Conservation (phyloP, 345 rosid genomes). For the Abelmoschus esculentus region DNA sequence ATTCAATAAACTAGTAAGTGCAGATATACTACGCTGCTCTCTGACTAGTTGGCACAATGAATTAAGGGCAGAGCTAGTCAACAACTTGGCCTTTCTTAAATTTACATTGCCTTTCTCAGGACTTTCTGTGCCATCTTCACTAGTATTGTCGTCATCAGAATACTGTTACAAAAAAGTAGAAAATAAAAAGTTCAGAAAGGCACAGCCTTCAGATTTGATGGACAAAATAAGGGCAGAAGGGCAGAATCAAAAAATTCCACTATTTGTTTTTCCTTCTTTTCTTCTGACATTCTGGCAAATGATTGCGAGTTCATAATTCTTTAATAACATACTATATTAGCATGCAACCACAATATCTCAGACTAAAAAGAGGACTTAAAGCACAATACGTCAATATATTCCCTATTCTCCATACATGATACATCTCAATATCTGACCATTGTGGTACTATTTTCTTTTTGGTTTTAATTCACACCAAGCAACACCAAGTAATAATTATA, state of each 20-base stretch:
- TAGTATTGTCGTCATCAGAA: conserved; percentile 39
- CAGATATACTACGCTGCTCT: conserved; percentile 49
- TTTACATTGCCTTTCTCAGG: conserved; percentile 27
- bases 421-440: neutral
- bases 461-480: neutral
- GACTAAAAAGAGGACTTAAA: neutral
- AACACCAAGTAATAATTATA: neutral
- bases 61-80: conserved; percentile 42
- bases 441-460: neutral
- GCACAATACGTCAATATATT: neutral
- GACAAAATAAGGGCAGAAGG: neutral
- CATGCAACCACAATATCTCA: neutral
- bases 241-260: neutral
- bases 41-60: conserved; percentile 39
- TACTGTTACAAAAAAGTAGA: conserved; percentile 28
- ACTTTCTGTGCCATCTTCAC: conserved; percentile 28
- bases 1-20: conserved; percentile 53
- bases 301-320: neutral
- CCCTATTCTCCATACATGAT: neutral
- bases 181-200: neutral
- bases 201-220: conserved; percentile 4
- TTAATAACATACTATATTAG: neutral
- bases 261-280: neutral
- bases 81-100: conserved; percentile 22
- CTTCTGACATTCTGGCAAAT: neutral